These are phyloP conservation scores for Cutaneotrichosporon dermatis DNA, from an alignment of 1,284 basidiomycete genomes.

Conservation along the genomic window DNA sequence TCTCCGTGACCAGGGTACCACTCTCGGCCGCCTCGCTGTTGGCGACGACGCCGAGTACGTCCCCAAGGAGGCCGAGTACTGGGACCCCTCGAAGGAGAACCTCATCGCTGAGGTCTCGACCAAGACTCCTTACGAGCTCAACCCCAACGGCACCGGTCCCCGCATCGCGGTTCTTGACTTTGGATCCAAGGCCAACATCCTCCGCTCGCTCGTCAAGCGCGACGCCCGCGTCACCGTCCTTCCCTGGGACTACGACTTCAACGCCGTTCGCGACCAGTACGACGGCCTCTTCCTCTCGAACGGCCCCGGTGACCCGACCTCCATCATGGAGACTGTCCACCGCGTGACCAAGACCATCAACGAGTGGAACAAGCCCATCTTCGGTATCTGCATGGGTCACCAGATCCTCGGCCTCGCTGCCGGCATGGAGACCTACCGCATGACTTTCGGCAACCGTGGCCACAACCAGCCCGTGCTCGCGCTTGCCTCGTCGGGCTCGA, in stretches of 20 bases:
- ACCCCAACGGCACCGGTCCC: slow-evolving; percentile 72
- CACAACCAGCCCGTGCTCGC: slow-evolving; percentile 98
- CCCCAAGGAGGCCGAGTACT: slow-evolving; percentile 67
- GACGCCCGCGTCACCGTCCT: slow-evolving; percentile 90
- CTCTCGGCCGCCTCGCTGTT: slow-evolving; percentile 83
- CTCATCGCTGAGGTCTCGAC: slow-evolving; percentile 91
- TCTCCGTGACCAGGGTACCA: slow-evolving; percentile 94
- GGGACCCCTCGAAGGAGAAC: slow-evolving; percentile 89
- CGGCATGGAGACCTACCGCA: slow-evolving; percentile 83
- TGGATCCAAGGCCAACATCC: slow-evolving; percentile 95
- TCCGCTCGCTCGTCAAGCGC: slow-evolving; percentile 84
- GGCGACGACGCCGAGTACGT: slow-evolving; percentile 67
- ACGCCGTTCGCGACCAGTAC: slow-evolving; percentile 77
- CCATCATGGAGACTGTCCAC: slow-evolving; percentile 79
- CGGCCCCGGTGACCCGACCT: slow-evolving; percentile 89
- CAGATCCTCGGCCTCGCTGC: slow-evolving; percentile 96
- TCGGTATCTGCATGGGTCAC: slow-evolving; percentile 99
- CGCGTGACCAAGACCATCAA: slow-evolving; percentile 73
- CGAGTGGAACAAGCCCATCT: slow-evolving; percentile 90
- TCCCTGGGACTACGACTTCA: slow-evolving; percentile 97
- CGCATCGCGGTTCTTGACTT: slow-evolving; percentile 96
- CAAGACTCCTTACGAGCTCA: slow-evolving; percentile 75
- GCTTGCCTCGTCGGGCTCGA: slow-evolving; percentile 79
- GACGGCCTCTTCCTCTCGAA: slow-evolving; percentile 97
- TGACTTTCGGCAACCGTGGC: slow-evolving; percentile 91